Evolutionary conservation across 2,329 filamentous ascomycete species (phyloP).

Genomic region (Ascosphaera aggregata): DNA sequence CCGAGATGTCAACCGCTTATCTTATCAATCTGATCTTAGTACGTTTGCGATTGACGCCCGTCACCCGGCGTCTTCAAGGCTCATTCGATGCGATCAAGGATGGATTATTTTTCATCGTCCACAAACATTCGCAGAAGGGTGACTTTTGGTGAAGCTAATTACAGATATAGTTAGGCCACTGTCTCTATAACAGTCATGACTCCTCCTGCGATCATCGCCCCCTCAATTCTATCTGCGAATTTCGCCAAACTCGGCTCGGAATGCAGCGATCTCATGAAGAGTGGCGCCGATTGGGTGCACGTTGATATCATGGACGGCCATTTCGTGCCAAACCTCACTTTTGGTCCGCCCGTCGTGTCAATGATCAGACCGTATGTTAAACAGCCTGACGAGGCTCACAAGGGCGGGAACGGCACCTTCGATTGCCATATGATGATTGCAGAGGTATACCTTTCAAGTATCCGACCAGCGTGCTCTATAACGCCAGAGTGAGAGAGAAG

Average conservation of each 20-base stretch:
- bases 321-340: slow-evolving; percentile 97
- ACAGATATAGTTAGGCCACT: too few relatives aligned
- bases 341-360: slow-evolving; percentile 82
- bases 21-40: neutral
- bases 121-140: too few relatives aligned
- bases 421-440: slow-evolving; percentile 99
- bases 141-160: too few relatives aligned
- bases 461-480: too few relatives aligned
- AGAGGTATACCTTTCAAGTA: slow-evolving; percentile 53
- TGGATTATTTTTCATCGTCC: too few relatives aligned
- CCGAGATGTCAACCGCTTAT: too few relatives aligned
- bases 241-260: slow-evolving; percentile 73
- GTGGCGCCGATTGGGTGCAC: slow-evolving; percentile 82
- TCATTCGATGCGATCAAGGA: too few relatives aligned
- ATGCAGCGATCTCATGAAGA: slow-evolving; percentile 63
- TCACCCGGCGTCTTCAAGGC: neutral
- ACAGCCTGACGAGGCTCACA: slow-evolving; percentile 31
- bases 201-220: slow-evolving; percentile 81
- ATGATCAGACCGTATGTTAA: slow-evolving; percentile 79
- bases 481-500: too few relatives aligned
- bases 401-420: slow-evolving; percentile 68
- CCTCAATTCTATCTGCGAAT: slow-evolving; percentile 94
- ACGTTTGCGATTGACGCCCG: neutral
- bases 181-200: too few relatives aligned
- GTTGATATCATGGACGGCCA: slow-evolving; percentile 98